phyloP scores from a whole-genome alignment of 1,139 yeast species.

The Suhomyces ambrosiae region DNA sequence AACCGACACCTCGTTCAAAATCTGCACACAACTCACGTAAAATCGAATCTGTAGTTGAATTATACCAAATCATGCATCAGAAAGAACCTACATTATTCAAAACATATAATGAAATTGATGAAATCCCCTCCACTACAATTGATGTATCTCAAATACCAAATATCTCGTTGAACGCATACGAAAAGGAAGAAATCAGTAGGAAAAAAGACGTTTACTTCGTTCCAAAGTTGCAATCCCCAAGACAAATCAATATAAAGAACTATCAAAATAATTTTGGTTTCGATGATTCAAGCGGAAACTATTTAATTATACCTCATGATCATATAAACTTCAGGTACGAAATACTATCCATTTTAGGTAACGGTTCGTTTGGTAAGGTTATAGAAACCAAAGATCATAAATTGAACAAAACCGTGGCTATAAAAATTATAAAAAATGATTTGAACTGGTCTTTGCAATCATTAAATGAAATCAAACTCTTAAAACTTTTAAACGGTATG shows the following conservation, averaged over 20 bases:
- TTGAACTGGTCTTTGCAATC: slow-evolving; percentile 79
- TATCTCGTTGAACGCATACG: slow-evolving; percentile 43
- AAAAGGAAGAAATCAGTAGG: slow-evolving; percentile 53
- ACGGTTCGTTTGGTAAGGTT: slow-evolving; percentile 86
- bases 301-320: slow-evolving; percentile 58
- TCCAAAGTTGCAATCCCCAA: slow-evolving; percentile 23
- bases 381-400: slow-evolving; percentile 72
- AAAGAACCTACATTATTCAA: slow-evolving; percentile 10
- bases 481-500: slow-evolving; percentile 46
- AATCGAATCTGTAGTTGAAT: slow-evolving; percentile 1
- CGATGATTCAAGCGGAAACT: slow-evolving; percentile 71
- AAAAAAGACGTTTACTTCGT: slow-evolving; percentile 44
- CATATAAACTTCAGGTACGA: slow-evolving; percentile 79
- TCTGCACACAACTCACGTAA: not conserved
- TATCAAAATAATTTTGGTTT: slow-evolving; percentile 63
- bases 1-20: not conserved
- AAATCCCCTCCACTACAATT: slow-evolving; percentile 4
- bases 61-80: slow-evolving; percentile 2
- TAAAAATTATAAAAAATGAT: slow-evolving; percentile 76
- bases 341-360: slow-evolving; percentile 61
- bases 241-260: slow-evolving; percentile 46
- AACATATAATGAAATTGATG: too few relatives aligned
- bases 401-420: slow-evolving; percentile 55
- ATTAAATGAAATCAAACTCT: slow-evolving; percentile 70
- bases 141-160: slow-evolving; percentile 4